A percentile compares a stretch with the other conserved stretches of the same genome.
These are phyloP conservation scores for Glycyrrhiza uralensis DNA, from an alignment of 306 rosid genomes.

Conservation along the genomic window DNA sequence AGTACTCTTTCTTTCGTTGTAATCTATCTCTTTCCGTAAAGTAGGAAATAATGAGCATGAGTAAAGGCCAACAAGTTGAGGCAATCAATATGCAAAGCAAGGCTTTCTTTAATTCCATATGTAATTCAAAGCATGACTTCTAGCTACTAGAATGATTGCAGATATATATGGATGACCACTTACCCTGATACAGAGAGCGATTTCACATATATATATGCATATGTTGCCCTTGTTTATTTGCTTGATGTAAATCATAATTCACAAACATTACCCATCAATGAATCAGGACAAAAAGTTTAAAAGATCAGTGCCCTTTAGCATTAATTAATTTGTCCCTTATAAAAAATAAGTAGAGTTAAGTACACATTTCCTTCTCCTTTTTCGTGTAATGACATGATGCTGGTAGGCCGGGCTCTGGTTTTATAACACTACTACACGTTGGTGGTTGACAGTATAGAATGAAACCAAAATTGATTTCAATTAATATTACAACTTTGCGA, in stretches of 20 bases:
- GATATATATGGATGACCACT: conserved; percentile 6
- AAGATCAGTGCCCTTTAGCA: conserved; percentile 17
- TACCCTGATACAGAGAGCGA: neutral
- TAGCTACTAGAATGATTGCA: conserved; percentile 8
- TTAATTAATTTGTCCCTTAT: conserved; percentile 14
- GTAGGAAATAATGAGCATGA: conserved; percentile 1
- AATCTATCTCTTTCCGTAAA: neutral
- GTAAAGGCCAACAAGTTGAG: conserved; percentile 17
- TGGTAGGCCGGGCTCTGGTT: conserved; percentile 5
- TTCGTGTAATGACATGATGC: conserved; percentile 10
- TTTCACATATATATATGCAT: conserved; percentile 5
- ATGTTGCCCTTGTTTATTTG: neutral
- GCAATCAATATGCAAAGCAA: neutral
- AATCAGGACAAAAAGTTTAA: conserved; percentile 20
- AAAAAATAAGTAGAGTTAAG: neutral
- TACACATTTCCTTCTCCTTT: neutral
- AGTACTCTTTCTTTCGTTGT: neutral
- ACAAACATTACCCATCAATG: neutral
- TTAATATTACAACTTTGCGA: neutral
- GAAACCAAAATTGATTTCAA: neutral
- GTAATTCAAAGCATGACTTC: conserved; percentile 8
- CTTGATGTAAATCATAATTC: neutral
- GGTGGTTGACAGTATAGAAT: neutral
- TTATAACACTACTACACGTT: neutral
- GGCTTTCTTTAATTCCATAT: neutral